These are phyloP conservation scores for Pneumocystis carinii DNA, from an alignment of 1,139 yeast species.

Conservation along the genomic window DNA sequence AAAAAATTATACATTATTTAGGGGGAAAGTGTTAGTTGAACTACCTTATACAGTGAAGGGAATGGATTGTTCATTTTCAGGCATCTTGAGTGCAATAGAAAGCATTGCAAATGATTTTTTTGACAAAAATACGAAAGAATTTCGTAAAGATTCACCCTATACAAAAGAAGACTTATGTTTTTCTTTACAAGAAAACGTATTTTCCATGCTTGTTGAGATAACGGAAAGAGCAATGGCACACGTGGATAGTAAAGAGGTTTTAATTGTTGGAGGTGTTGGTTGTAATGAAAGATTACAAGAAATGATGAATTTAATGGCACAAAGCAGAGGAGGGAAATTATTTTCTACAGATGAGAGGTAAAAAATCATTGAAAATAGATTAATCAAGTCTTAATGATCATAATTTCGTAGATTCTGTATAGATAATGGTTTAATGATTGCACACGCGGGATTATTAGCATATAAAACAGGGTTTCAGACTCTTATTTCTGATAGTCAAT, in stretches of 20 bases:
- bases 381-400: not conserved
- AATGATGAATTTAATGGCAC: constrained; percentile 92
- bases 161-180: constrained; percentile 83
- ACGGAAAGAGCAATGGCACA: constrained; percentile 99
- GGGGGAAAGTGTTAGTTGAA: constrained; percentile 49
- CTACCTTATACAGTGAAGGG: constrained; percentile 95
- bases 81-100: constrained; percentile 75
- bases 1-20: constrained; percentile 18
- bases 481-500: constrained; percentile 54
- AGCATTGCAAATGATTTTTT: constrained; percentile 58
- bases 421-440: constrained; percentile 97
- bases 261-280: constrained; percentile 97
- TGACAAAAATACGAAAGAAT: constrained; percentile 36
- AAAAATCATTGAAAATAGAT: not conserved
- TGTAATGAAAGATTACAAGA: constrained; percentile 80
- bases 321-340: constrained; percentile 71
- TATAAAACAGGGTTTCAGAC: constrained; percentile 65
- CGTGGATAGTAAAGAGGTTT: constrained; percentile 73
- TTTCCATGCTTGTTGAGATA: constrained; percentile 93
- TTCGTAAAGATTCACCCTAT: constrained; percentile 32
- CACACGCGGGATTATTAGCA: constrained; percentile 87
- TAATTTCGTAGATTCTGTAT: constrained; percentile 47
- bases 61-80: constrained; percentile 95
- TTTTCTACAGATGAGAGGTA: constrained; percentile 84
- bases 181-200: constrained; percentile 79